Conservation (phyloP, 2,329 filamentous ascomycete species). For the Scedosporium apiospermum region DNA sequence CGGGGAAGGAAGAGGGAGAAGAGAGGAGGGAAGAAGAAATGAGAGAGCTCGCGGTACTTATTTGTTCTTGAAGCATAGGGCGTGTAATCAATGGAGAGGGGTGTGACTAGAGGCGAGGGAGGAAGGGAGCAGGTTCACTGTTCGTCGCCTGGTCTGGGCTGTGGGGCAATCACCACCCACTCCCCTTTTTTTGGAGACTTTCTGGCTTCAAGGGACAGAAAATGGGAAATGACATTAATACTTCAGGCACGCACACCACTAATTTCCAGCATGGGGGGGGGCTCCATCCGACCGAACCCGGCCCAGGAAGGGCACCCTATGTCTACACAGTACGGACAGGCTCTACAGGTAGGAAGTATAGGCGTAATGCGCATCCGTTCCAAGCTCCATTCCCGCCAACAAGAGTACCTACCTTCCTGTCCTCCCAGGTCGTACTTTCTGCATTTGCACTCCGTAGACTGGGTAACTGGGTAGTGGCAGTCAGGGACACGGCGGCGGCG, state of each 20-base stretch:
- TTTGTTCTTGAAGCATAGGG: slow-evolving; percentile 16
- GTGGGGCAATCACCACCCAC: not conserved
- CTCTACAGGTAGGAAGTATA: too few species aligned
- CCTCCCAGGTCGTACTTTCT: not conserved
- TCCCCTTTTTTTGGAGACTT: slow-evolving; percentile 4
- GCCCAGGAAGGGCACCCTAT: not conserved
- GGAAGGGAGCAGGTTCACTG: slow-evolving; percentile 7
- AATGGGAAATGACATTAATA: slow-evolving; percentile 5
- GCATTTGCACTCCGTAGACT: not conserved
- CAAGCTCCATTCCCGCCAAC: not conserved
- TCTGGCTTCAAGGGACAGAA: not conserved
- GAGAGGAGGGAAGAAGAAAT: slow-evolving; percentile 17
- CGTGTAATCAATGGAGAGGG: slow-evolving; percentile 11
- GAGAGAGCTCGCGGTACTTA: slow-evolving; percentile 33
- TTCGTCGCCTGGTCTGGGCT: not conserved
- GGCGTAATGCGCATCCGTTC: too few species aligned
- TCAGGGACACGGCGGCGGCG: not conserved
- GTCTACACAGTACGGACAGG: not conserved
- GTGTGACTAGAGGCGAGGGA: slow-evolving; percentile 10
- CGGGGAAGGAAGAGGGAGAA: slow-evolving; percentile 19
- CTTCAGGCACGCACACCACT: slow-evolving; percentile 2
- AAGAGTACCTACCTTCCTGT: not conserved
- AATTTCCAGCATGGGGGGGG: not conserved
- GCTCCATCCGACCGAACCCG: not conserved
- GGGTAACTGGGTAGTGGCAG: not conserved